A percentile compares a stretch with the other conserved stretches of the same genome.
phyloP scores from a whole-genome alignment of 305 asterid genomes.

The Plantago lanceolata region DNA sequence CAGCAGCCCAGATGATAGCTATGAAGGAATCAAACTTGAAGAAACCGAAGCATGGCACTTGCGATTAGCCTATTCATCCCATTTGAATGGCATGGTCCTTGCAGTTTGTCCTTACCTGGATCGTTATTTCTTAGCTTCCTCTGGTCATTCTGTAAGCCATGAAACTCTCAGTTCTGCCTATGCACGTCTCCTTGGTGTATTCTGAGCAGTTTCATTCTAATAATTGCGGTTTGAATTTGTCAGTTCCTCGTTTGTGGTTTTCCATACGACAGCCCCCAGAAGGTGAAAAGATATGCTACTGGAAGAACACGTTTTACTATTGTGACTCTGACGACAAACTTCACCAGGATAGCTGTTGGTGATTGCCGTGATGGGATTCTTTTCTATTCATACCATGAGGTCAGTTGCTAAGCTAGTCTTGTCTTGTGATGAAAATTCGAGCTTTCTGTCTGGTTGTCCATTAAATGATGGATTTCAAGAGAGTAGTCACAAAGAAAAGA shows the following conservation, averaged over 20 bases:
- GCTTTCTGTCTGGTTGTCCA: background rate
- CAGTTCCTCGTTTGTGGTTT: conserved; percentile 88
- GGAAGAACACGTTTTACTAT: conserved; percentile 79
- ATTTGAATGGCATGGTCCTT: conserved; percentile 80
- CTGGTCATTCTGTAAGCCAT: conserved; percentile 78
- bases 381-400: conserved; percentile 85
- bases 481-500: no score
- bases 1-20: conserved; percentile 85
- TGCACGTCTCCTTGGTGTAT: conserved; percentile 12
- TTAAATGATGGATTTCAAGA: no score
- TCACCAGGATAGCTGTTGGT: conserved; percentile 95
- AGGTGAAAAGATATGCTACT: conserved; percentile 62
- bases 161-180: conserved; percentile 26
- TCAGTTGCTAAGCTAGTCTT: conserved; percentile 26
- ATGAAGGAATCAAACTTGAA: conserved; percentile 75
- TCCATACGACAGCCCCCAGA: conserved; percentile 61
- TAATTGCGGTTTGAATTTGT: conserved; percentile 22
- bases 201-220: conserved; percentile 22
- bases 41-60: conserved; percentile 85
- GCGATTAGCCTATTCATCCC: conserved; percentile 54
- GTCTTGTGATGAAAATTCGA: conserved; percentile 9
- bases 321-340: conserved; percentile 71
- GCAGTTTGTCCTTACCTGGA: conserved; percentile 88
- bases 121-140: conserved; percentile 80
- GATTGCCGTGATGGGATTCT: conserved; percentile 97